A percentile compares a stretch with the other conserved stretches of the same genome.
phyloP scores from a whole-genome alignment of 2,329 filamentous ascomycete genomes.

The Cyclaneusma minus region DNA sequence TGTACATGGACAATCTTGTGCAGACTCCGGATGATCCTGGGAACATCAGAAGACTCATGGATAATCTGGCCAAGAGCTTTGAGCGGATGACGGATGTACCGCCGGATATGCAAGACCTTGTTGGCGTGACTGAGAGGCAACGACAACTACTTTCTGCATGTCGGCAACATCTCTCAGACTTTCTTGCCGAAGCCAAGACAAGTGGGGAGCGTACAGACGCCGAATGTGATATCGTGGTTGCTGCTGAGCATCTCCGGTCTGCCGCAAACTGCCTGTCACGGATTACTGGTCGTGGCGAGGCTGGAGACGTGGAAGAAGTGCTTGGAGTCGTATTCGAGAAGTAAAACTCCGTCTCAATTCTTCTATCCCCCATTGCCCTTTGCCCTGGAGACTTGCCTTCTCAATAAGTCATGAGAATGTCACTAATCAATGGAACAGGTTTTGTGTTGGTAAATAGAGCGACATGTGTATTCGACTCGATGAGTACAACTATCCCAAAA shows the following conservation, averaged over 20 bases:
- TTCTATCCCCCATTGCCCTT: not conserved
- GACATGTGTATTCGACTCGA: slow-evolving; percentile 7
- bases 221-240: slow-evolving; percentile 72
- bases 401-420: slow-evolving; percentile 4
- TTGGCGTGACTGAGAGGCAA: slow-evolving; percentile 85
- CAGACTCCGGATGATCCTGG: slow-evolving; percentile 48
- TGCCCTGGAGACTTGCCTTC: too few relatives aligned
- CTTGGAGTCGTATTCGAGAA: slow-evolving; percentile 96
- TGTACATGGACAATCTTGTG: too few relatives aligned
- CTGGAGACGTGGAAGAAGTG: slow-evolving; percentile 87
- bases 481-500: too few relatives aligned
- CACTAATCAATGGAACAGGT: slow-evolving; percentile 23
- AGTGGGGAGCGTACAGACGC: slow-evolving; percentile 16
- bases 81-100: slow-evolving; percentile 53
- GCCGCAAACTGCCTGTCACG: slow-evolving; percentile 68
- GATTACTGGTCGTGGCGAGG: slow-evolving; percentile 76
- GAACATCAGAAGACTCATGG: slow-evolving; percentile 52
- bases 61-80: slow-evolving; percentile 53
- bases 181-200: slow-evolving; percentile 41
- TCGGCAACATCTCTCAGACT: slow-evolving; percentile 54
- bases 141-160: slow-evolving; percentile 65
- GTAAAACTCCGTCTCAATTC: slow-evolving; percentile 39
- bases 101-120: slow-evolving; percentile 61
- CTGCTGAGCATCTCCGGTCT: slow-evolving; percentile 73
- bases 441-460: slow-evolving; percentile 37